Evolutionary conservation across 2,329 filamentous ascomycete genomes (phyloP), one percentile per base, ranked within the genome.

Genomic region (Tolypocladium ovalisporum): DNA sequence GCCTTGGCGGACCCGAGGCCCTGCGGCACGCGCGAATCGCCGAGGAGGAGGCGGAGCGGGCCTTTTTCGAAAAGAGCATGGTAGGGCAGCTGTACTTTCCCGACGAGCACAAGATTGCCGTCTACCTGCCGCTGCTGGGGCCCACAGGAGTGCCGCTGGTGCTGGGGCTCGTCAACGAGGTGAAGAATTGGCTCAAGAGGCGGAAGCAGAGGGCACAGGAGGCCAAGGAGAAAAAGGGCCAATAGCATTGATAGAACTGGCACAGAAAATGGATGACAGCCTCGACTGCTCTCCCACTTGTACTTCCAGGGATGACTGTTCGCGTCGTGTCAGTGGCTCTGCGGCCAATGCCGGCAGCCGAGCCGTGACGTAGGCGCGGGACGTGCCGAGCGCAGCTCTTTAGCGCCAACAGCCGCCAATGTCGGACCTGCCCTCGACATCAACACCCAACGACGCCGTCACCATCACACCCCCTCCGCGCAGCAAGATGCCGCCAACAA

Each of bases 51-150:
- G 93, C 91, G 0, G 94, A 99, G 70, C 85, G 88, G 60, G 93
- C 93, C 0, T 99, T 99, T 73, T 99, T 99, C 64, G 94, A 99
- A 73, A 96, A 96, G 74, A 96, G 89, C 67, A 99, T 99, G 94
- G 94, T 99, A 15, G 94, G 92, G 0, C 94, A 97, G 74, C 86
- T 97, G 2, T 99, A 97, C 72, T 99, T 99, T 71, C 94, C 94
- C 0, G 94, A 99, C 67, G 94, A 99, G 75, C 94, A 99, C 72
- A 99, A 97, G 73, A 84, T 99, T 29, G 94, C 94, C 0, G 94
- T 99, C 1, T 99, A 99, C 70, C 74, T 99, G 65, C 94, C 94
- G 1, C 75, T 99, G 13, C 75, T 99, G 44, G 94, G 94, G 0
- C 94, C 94, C 0, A 85, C 97, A 44, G 91, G 89, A 5, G 93